Percentiles rank a stretch among this genome's conserved stretches.
phyloP scores from a whole-genome alignment of 2,329 filamentous ascomycete species.

The Phialocephala sp. region DNA sequence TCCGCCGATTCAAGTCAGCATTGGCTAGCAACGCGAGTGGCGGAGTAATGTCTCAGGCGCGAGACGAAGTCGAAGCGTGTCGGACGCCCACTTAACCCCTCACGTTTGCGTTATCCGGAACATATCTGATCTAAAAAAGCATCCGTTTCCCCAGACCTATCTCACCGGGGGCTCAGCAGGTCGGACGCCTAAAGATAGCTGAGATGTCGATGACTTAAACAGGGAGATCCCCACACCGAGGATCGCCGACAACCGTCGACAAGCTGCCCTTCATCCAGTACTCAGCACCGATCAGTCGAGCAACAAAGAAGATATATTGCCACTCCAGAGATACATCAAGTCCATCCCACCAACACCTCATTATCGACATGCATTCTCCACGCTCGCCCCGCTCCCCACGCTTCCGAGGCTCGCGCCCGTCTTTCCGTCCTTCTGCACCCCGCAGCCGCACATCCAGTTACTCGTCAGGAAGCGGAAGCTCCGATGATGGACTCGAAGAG shows the following conservation, averaged over 20 bases:
- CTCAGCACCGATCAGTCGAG: neutral
- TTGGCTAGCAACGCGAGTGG: neutral
- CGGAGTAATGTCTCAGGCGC: neutral
- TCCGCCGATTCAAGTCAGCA: conserved; percentile 1
- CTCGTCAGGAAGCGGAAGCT: conserved; percentile 8
- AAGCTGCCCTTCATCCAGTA: neutral
- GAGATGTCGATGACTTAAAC: neutral
- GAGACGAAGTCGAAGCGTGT: neutral
- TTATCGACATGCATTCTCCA: conserved; percentile 5
- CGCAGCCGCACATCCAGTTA: conserved; percentile 15
- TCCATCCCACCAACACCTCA: neutral
- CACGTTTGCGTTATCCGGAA: conserved; percentile 3
- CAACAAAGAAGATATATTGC: neutral
- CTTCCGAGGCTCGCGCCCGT: conserved; percentile 18
- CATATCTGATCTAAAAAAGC: conserved; percentile 11
- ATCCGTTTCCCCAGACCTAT: conserved; percentile 13
- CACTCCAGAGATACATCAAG: neutral
- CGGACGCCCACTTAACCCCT: neutral
- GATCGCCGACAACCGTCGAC: neutral
- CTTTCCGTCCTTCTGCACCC: conserved; percentile 17
- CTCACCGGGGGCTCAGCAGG: neutral
- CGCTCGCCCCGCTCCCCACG: conserved; percentile 8
- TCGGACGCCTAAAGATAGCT: conserved; percentile 11
- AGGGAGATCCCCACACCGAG: conserved; percentile 1
- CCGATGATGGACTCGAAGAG: conserved; percentile 7